Evolutionary conservation across 371 early-diverging fungal species (phyloP).

Genomic region (Dipsacomyces acuminosporus): DNA sequence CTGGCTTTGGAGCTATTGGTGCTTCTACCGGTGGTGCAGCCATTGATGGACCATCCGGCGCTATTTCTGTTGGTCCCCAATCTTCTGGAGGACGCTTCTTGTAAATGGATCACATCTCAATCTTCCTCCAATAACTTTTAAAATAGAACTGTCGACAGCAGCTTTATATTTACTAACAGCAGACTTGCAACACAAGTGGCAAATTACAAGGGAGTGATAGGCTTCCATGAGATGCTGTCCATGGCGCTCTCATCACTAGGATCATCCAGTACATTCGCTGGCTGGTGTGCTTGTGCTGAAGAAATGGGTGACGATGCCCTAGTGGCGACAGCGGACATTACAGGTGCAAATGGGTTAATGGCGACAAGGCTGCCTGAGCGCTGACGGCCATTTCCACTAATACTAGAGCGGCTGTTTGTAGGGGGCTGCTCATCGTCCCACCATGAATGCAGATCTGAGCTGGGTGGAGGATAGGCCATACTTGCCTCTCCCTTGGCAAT

Average conservation of each 20-base stretch:
- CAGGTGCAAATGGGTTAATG: conserved; percentile 29
- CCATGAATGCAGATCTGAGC: conserved; percentile 33
- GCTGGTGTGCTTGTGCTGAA: neutral
- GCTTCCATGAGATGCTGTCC: conserved; percentile 27
- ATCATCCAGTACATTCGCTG: conserved; percentile 14
- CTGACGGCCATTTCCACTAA: too few relatives aligned
- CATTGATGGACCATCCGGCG: conserved; percentile 38
- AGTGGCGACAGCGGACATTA: conserved; percentile 1
- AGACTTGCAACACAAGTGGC: too few relatives aligned
- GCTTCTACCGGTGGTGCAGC: conserved; percentile 38
- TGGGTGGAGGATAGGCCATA: conserved; percentile 18
- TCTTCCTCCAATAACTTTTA: too few relatives aligned
- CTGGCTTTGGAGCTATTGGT: conserved; percentile 15
- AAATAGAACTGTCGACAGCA: too few relatives aligned
- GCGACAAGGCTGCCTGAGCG: neutral
- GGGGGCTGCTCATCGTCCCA: conserved; percentile 16
- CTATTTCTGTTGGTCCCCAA: conserved; percentile 42
- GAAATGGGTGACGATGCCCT: neutral
- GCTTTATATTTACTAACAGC: too few relatives aligned
- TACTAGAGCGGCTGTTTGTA: neutral
- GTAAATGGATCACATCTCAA: too few relatives aligned
- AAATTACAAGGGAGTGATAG: conserved; percentile 20
- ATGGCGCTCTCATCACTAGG: conserved; percentile 23
- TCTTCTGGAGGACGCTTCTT: conserved; percentile 42
- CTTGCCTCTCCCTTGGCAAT: neutral